Conservation (phyloP, 73 alveolate genomes). For the Diophrys sp. region DNA sequence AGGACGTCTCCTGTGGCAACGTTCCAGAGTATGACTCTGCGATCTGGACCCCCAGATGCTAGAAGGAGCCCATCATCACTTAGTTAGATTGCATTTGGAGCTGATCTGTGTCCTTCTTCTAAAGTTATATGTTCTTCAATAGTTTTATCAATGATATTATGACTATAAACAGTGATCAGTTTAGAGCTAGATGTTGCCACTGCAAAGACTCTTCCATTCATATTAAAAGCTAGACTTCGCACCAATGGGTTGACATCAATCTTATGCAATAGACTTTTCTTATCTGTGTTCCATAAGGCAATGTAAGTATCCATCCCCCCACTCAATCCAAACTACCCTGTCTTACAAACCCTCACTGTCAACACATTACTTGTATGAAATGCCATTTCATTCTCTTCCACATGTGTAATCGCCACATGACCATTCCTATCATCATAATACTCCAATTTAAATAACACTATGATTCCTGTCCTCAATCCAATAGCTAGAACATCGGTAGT, state of each 20-base stretch:
- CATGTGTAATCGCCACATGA: not conserved
- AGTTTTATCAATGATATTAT: constrained; percentile 19
- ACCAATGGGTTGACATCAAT: constrained; percentile 8
- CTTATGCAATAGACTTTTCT: constrained; percentile 18
- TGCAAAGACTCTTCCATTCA: constrained; percentile 46
- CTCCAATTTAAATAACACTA: constrained; percentile 39
- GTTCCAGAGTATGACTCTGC: constrained; percentile 28
- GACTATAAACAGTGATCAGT: constrained; percentile 19
- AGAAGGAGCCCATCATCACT: constrained; percentile 46
- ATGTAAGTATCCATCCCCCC: constrained; percentile 52
- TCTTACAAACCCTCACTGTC: constrained; percentile 17
- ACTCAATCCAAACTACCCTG: constrained; percentile 41
- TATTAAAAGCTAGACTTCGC: constrained; percentile 13
- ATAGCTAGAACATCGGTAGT: constrained; percentile 24
- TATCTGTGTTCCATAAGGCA: constrained; percentile 39
- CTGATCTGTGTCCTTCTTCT: constrained; percentile 34
- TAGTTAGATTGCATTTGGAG: constrained; percentile 9
- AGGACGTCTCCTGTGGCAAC: constrained; percentile 20
- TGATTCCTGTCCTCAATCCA: constrained; percentile 42
- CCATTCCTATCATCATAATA: constrained; percentile 14
- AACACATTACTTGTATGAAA: constrained; percentile 34
- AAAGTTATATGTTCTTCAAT: not conserved
- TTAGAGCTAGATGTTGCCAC: constrained; percentile 9
- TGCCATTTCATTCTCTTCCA: constrained; percentile 11
- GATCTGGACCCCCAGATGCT: constrained; percentile 27